These are phyloP conservation scores for Melampsora americana DNA, from an alignment of 1,284 basidiomycete species.

Conservation along the genomic window DNA sequence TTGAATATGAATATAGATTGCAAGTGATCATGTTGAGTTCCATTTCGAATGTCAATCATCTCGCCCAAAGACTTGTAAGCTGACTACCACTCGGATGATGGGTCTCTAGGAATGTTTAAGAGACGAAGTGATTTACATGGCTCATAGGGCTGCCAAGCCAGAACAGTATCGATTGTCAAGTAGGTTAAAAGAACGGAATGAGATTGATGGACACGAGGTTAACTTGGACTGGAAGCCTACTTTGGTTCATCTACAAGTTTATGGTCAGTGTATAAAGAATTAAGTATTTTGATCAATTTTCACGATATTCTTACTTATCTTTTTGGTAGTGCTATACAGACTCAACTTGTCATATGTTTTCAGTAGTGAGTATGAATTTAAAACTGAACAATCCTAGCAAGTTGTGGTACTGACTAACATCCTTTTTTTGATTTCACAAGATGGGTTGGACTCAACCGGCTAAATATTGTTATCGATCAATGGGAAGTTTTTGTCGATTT, in stretches of 20 bases:
- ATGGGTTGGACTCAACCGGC: slow-evolving; percentile 56
- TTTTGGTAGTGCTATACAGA: neutral
- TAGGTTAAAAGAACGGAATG: slow-evolving; percentile 57
- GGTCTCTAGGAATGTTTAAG: slow-evolving; percentile 9
- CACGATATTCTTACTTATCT: neutral
- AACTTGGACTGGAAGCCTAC: slow-evolving; percentile 61
- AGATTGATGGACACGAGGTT: slow-evolving; percentile 48
- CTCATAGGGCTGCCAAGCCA: slow-evolving; percentile 87
- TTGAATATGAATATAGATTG: slow-evolving; percentile 50
- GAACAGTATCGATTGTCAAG: slow-evolving; percentile 67
- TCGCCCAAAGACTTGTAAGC: slow-evolving; percentile 61
- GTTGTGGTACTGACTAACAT: neutral
- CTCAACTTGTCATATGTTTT: slow-evolving; percentile 31
- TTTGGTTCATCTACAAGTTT: slow-evolving; percentile 80
- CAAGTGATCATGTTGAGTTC: slow-evolving; percentile 84
- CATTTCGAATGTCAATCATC: slow-evolving; percentile 90
- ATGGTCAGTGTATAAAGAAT: slow-evolving; percentile 50
- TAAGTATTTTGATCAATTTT: too few species aligned
- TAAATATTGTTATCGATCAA: slow-evolving; percentile 54
- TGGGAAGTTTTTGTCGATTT: slow-evolving; percentile 54
- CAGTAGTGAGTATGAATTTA: neutral
- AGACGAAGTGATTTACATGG: slow-evolving; percentile 59
- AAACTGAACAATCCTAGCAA: neutral
- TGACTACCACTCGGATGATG: slow-evolving; percentile 4
- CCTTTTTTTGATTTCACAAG: slow-evolving; percentile 57